phyloP scores from a whole-genome alignment of 1,139 yeast species.

The Entelexis paramagnoliae region DNA sequence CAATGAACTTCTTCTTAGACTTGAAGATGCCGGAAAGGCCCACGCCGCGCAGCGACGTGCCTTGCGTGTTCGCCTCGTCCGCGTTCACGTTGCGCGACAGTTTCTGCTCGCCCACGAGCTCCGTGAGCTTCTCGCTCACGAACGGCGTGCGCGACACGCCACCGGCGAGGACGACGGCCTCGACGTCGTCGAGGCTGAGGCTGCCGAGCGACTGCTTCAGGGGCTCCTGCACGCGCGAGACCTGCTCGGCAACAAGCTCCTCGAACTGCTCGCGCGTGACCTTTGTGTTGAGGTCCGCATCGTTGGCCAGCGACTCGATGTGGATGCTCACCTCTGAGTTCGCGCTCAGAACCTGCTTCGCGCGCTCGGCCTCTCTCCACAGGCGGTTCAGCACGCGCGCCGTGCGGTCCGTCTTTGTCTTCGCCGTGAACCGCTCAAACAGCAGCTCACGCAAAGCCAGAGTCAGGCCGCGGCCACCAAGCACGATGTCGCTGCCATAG shows the following conservation, averaged over 20 bases:
- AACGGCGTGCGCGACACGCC: conserved; percentile 90
- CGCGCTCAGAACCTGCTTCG: conserved; percentile 77
- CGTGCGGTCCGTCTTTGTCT: conserved; percentile 34
- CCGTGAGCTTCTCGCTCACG: conserved; percentile 47
- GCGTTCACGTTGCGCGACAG: conserved; percentile 88
- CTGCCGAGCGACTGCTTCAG: conserved; percentile 44
- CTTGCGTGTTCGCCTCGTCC: conserved; percentile 89
- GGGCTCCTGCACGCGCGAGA: conserved; percentile 42
- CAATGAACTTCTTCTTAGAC: conserved; percentile 45
- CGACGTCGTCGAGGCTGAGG: conserved; percentile 32
- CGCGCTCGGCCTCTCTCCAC: conserved; percentile 76
- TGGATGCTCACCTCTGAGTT: conserved; percentile 65
- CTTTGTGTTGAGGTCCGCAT: conserved; percentile 55
- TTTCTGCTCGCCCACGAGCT: conserved; percentile 38
- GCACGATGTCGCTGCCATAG: conserved; percentile 50
- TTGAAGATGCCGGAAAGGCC: conserved; percentile 50
- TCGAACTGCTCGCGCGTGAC: conserved; percentile 77
- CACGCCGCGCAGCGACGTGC: conserved; percentile 76
- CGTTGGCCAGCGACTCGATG: conserved; percentile 53
- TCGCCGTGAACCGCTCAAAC: conserved; percentile 43
- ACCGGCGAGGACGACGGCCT: conserved; percentile 73
- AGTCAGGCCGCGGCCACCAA: conserved; percentile 75
- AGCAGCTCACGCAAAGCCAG: conserved; percentile 51
- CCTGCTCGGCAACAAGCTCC: conserved; percentile 38
- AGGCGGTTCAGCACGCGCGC: conserved; percentile 57